phyloP scores from a whole-genome alignment of 2,329 filamentous ascomycete genomes.

The Akanthomyces muscarius region DNA sequence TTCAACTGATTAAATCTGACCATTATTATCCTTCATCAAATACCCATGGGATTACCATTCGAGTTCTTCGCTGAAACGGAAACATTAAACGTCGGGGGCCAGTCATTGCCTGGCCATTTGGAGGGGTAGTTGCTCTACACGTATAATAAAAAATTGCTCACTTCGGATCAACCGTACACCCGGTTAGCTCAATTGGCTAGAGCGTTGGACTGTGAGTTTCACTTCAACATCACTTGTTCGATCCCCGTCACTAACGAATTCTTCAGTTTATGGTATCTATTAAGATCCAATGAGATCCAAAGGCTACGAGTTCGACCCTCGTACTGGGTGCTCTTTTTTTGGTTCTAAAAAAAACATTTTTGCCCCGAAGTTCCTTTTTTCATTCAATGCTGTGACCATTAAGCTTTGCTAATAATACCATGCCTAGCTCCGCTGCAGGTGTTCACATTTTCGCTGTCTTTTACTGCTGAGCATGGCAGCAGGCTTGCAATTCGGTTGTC shows the following conservation, averaged over 20 bases:
- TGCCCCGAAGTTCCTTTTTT: neutral
- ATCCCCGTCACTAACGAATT: neutral
- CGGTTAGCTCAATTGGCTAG: slow-evolving; percentile 18
- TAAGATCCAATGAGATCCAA: slow-evolving; percentile 28
- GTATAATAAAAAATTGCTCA: too few relatives aligned
- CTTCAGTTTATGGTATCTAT: slow-evolving; percentile 1
- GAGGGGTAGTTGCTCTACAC: too few relatives aligned
- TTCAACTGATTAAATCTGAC: too few relatives aligned
- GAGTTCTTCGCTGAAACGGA: too few relatives aligned
- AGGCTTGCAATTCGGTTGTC: too few relatives aligned
- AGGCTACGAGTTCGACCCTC: slow-evolving; percentile 41
- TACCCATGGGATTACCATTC: too few relatives aligned
- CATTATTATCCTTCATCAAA: too few relatives aligned
- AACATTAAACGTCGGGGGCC: too few relatives aligned
- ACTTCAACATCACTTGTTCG: neutral
- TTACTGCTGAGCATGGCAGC: too few relatives aligned
- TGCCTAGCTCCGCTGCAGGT: too few relatives aligned
- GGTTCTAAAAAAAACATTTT: neutral
- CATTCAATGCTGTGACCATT: neutral
- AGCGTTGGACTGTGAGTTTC: slow-evolving; percentile 14
- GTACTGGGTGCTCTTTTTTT: slow-evolving; percentile 22
- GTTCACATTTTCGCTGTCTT: too few relatives aligned
- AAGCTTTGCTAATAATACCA: too few relatives aligned
- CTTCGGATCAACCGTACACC: neutral
- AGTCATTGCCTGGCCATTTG: neutral